Base-by-base conservation (phyloP, 1,284 basidiomycete species). In the Sporisorium sorghi region DNA sequence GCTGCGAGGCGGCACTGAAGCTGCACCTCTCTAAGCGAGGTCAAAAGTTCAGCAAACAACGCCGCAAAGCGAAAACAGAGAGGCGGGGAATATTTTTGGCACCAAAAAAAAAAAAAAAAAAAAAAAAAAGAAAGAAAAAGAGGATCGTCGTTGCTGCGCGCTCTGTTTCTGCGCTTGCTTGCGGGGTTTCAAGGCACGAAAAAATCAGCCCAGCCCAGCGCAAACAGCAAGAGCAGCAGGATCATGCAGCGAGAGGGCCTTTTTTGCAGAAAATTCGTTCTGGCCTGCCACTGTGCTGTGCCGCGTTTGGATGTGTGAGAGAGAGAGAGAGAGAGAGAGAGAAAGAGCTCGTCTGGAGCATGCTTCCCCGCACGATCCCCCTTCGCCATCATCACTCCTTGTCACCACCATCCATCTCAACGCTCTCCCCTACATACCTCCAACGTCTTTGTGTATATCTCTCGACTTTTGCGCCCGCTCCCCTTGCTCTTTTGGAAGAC, bases 311-410 rank as follows among this genome's bases (percentile, higher is more conserved):
- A 32, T 30, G 9, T 24, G 24, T 24, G 14, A n/a, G 15, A 7
- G 10, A 23, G 30, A 10, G 40, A 43, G 52, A 30, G n/a, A 9
- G 26, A 46, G 44, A 14, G 15, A 23, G 5, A 30, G 28, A 30
- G 28, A 30, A 28, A 35, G 5, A 15, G 33, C 32, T 42, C 32
- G 52, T 43, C 30, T 21, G 39, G n/a, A 3, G 5, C 6, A 9
- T 37, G 37, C 57, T 58, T 58, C 57, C 57, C 57, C 57, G 57
- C 57, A 50, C 19, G 30, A 32, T 48, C 39, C 48, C 30, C 57
- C n/a, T n/a, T 58, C 44, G 35, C 23, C 44, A 47, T 46, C 54
- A 56, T 47, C 43, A 7, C 42, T 17, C 35, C 6, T 30, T 21
- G 17, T 21, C 35, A 54, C 40, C 44, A 39, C 15, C 43, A 39